These are phyloP conservation scores for Blastomyces parvus DNA, from an alignment of 2,329 filamentous ascomycete species.

Conservation along the genomic window DNA sequence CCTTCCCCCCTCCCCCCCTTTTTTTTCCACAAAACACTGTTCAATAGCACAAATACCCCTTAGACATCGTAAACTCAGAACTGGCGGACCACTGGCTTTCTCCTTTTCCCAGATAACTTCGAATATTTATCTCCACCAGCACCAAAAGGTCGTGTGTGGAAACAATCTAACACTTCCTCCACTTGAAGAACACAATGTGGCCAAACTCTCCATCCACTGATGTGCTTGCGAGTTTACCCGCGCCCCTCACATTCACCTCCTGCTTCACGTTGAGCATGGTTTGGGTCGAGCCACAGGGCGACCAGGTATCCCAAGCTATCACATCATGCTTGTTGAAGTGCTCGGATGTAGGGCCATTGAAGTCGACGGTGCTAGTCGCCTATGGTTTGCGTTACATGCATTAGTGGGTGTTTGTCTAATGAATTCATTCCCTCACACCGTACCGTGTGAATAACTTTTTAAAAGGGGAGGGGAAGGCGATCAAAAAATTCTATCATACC, in stretches of 20 bases:
- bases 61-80: neutral
- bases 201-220: constrained; percentile 5
- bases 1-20: too few relatives aligned
- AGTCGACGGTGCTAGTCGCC: constrained; percentile 2
- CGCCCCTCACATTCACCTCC: neutral
- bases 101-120: neutral
- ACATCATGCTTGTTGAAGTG: neutral
- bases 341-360: constrained; percentile 1
- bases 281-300: constrained; percentile 6
- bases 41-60: neutral
- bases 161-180: constrained; percentile 1
- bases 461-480: neutral
- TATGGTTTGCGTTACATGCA: neutral
- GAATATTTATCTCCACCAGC: neutral
- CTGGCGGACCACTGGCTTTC: too few relatives aligned
- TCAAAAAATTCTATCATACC: constrained; percentile 4
- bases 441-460: too few relatives aligned
- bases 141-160: neutral
- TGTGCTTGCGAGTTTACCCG: constrained; percentile 5
- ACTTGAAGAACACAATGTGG: constrained; percentile 6
- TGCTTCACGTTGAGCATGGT: constrained; percentile 7
- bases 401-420: neutral
- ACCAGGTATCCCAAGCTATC: constrained; percentile 8
- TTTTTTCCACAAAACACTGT: neutral
- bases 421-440: neutral